A percentile compares a stretch with the other conserved stretches of the same genome.
Evolutionary conservation across 805 yeast genomes (phyloP).

Genomic region (Suhomyces emberorum): DNA sequence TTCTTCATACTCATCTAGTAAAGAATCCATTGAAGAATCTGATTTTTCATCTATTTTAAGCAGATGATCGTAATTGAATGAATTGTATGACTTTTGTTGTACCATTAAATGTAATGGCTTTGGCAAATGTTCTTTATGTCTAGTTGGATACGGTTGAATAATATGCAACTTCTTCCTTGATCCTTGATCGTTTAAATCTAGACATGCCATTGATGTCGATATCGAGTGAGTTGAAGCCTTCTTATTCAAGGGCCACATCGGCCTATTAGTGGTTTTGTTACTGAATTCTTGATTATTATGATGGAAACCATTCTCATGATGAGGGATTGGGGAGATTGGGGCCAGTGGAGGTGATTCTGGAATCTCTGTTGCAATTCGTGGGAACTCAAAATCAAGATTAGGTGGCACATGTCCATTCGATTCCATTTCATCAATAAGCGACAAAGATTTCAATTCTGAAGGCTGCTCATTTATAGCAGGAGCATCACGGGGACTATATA

Average conservation of each 20-base stretch:
- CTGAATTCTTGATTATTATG: slow-evolving; percentile 2
- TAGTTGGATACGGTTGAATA: slow-evolving; percentile 3
- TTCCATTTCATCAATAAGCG: slow-evolving; percentile 11
- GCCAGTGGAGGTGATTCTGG: slow-evolving; percentile 46
- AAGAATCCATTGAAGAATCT: slow-evolving; percentile 35
- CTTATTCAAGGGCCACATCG: slow-evolving; percentile 12
- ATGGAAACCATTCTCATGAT: slow-evolving; percentile 7
- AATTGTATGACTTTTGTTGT: no score
- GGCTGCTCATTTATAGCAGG: slow-evolving; percentile 11
- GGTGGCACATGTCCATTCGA: slow-evolving; percentile 1
- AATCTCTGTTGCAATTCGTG: slow-evolving; percentile 14
- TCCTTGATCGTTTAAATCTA: slow-evolving; percentile 18
- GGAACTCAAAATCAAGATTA: slow-evolving; percentile 1
- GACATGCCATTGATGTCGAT: slow-evolving; percentile 29
- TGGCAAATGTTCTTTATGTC: background rate
- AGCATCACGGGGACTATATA: background rate
- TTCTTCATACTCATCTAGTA: slow-evolving; percentile 44
- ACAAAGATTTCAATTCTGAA: slow-evolving; percentile 9
- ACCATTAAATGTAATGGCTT: background rate
- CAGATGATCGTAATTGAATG: no score
- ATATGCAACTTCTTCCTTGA: no score
- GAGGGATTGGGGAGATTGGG: slow-evolving; percentile 36
- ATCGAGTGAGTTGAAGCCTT: slow-evolving; percentile 21
- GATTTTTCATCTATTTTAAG: slow-evolving; percentile 10
- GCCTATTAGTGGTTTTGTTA: slow-evolving; percentile 3